phyloP scores from a whole-genome alignment of 2,329 filamentous ascomycete genomes.

The Aspergillus fumigatiaffinis region DNA sequence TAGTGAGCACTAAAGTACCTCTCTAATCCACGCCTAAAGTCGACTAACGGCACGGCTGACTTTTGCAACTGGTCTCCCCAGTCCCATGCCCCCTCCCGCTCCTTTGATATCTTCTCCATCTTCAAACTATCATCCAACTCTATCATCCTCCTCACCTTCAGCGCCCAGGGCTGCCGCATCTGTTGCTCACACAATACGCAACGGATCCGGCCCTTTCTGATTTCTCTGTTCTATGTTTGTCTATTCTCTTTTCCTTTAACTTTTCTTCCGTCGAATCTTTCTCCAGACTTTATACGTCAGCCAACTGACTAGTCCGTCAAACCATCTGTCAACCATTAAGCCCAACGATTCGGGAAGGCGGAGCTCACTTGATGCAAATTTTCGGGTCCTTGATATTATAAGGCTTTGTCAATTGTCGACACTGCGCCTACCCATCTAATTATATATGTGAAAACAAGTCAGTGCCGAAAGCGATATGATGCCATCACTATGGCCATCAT shows the following conservation, averaged over 20 bases:
- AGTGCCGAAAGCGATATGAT: neutral
- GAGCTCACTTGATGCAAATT: neutral
- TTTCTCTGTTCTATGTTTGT: neutral
- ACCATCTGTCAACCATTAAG: neutral
- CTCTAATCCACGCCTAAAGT: neutral
- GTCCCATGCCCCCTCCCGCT: neutral
- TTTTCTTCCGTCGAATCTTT: neutral
- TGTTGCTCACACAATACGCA: neutral
- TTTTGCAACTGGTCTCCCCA: slow-evolving; percentile 2
- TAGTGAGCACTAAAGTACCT: neutral
- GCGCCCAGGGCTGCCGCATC: neutral
- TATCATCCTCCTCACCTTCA: neutral
- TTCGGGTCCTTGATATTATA: neutral
- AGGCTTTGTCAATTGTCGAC: neutral
- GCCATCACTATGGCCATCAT: neutral
- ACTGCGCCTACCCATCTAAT: neutral
- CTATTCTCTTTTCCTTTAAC: neutral
- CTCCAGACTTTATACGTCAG: neutral
- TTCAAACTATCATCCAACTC: slow-evolving; percentile 1
- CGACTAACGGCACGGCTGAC: slow-evolving; percentile 7
- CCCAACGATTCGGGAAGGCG: neutral
- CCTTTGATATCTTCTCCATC: slow-evolving; percentile 1
- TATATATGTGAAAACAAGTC: neutral
- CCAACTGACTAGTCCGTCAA: neutral
- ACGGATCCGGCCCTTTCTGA: neutral